Base-by-base conservation (phyloP, 176 grass and related monocot genomes). In the Oryza australiensis region DNA sequence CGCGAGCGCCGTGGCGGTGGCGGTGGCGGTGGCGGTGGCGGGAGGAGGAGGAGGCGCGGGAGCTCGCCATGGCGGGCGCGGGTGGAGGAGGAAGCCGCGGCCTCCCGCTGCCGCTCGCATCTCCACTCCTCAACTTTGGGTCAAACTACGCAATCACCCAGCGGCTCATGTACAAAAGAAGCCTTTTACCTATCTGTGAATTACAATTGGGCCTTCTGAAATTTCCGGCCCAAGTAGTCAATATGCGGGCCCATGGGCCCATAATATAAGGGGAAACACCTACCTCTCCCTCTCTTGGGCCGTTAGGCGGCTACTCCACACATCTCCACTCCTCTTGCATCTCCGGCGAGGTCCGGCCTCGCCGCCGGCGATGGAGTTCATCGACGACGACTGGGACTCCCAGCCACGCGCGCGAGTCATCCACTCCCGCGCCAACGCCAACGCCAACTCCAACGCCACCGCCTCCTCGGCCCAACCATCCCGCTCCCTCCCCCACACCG, bases 301-400 rank as follows among this genome's bases (percentile, higher is more conserved):
- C n/a, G n/a, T n/a, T n/a, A 15, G 46, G 16, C 43, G 43, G 13
- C 43, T 14, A 15, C 43, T 46, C 43, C 10, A 14, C 43, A 13
- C 13, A 12, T 46, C 32, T 26, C 64, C 42, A 29, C 65, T 15
- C 45, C 27, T 64, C 40, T 46, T 49, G 53, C 18, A 0, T 0
- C 72, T 76, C 73, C 66, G 82, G 46, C 55, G 64, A 53, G 7
- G 26, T 16, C 27, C 38, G 55, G 23, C 10, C 64, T 51, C 66
- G 26, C 26, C 66, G 59, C 66, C 57, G 35, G 24, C 42, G 53
- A 98, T 98, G 95, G 95, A 98, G 76, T 98, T 87, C 90, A 20
- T 98, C 67, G 87, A 92, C 63, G 92, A 93, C 28, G 89, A 93
- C 41, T 91, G 90, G 45, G 90, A 94, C 41, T 40, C 73, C 51